These are phyloP conservation scores for Acacia melanoxylon DNA, from an alignment of 306 rosid species.

Conservation along the genomic window DNA sequence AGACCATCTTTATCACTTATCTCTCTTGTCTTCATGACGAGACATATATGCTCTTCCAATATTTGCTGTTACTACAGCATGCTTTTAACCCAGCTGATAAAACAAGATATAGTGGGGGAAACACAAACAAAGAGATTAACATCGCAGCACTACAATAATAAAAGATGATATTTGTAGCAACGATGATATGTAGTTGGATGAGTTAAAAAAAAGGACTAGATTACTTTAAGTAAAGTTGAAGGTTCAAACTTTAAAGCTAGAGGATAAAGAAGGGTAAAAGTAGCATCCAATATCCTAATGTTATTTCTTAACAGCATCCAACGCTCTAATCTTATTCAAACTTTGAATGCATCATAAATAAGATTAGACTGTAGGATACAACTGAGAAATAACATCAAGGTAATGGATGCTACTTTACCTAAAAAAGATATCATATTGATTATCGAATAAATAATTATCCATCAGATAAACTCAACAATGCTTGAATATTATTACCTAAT, in stretches of 20 bases:
- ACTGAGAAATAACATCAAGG: too few species aligned
- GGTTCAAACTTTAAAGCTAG: background rate
- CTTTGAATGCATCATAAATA: too few species aligned
- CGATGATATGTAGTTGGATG: background rate
- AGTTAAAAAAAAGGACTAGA: background rate
- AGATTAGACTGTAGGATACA: too few species aligned
- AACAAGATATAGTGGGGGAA: background rate
- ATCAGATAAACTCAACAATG: background rate
- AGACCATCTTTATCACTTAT: slow-evolving; percentile 30
- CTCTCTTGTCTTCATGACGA: slow-evolving; percentile 13
- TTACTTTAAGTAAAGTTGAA: background rate
- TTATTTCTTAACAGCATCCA: too few species aligned
- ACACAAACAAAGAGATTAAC: background rate
- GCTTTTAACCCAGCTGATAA: background rate
- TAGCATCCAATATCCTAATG: too few species aligned
- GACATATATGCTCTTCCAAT: background rate
- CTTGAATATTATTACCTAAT: too few species aligned
- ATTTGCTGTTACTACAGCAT: slow-evolving; percentile 13
- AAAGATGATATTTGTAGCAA: background rate
- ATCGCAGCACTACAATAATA: background rate
- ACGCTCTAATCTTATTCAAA: too few species aligned
- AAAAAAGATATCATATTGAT: too few species aligned
- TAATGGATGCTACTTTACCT: too few species aligned
- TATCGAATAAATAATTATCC: too few species aligned
- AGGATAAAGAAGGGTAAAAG: background rate